Base-by-base conservation (phyloP, 2,329 filamentous ascomycete species). In the Cladosporium sp. region DNA sequence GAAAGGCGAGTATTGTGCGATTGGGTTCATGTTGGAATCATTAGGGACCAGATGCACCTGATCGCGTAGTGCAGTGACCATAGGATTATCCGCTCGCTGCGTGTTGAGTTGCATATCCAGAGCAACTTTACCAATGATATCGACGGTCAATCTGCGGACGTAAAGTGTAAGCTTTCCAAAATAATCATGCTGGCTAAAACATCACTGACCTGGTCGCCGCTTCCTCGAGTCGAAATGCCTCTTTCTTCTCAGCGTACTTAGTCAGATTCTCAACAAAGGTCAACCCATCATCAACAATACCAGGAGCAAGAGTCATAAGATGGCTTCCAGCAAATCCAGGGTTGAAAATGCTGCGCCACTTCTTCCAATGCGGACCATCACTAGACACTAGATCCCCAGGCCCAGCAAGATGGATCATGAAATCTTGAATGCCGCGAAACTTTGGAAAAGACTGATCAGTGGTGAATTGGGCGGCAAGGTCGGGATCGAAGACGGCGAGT, bases 281-380 rank as follows among this genome's bases (percentile, higher is more conserved):
- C 11, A 58, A 22, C 7, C 59, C 59, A 19, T 66, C 61, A 11
- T 70, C 66, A 2, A 72, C 64, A 8, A 73, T 67, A 6, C 52
- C 50, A 0, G 69, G 66, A 7, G 68, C 64, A 42, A 70, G 65
- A 7, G 62, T 65, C 60, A 71, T 68, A 6, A 72, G 59, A 54
- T 72, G 67, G 15, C 59, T 53, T n/a, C 61, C 51, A 1, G 62
- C 59, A 42, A 73, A 73, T 4, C 68, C 69, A 2, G 70, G 69
- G 43, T 72, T 73, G 63, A 74, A 74, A 9, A 67, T 63, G 29
- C 55, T 55, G 33, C 71, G 61, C 70, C 70, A 72, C 49, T 65
- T 68, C 59, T 72, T 74, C 72, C 72, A 73, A 8, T 58, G 47
- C 6, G 61, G 52, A 1, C 69, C 70, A 15, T 70, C 65, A 29